A percentile compares a stretch with the other conserved stretches of the same genome.
Evolutionary conservation across 495 filamentous ascomycete genomes (phyloP).

Genomic region (Tuber brumale): DNA sequence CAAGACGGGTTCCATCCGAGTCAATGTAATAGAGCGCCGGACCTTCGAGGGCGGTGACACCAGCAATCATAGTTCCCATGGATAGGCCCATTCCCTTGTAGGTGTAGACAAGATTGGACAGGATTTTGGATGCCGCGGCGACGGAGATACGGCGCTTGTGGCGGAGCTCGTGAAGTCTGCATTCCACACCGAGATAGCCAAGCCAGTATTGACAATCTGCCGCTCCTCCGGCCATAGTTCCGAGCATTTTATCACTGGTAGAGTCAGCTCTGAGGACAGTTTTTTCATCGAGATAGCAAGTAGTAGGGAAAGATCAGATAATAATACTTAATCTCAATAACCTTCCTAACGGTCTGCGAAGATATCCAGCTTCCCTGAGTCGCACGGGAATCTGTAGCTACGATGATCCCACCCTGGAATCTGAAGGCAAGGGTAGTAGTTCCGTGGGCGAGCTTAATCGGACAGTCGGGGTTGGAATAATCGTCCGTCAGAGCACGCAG

Average conservation of each 20-base stretch:
- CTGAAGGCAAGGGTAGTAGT: slow-evolving; percentile 97
- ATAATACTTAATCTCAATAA: slow-evolving; percentile 82
- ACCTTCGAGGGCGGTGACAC: slow-evolving; percentile 91
- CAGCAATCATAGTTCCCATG: slow-evolving; percentile 99
- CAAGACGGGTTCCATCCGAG: slow-evolving; percentile 85
- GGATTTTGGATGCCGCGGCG: slow-evolving; percentile 94
- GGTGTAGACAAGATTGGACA: slow-evolving; percentile 92
- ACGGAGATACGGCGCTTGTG: slow-evolving; percentile 98
- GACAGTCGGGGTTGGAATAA: slow-evolving; percentile 88
- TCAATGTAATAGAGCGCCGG: slow-evolving; percentile 99
- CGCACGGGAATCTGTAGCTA: slow-evolving; percentile 92
- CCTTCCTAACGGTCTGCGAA: slow-evolving; percentile 98
- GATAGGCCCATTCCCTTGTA: slow-evolving; percentile 97
- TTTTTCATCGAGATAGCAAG: neutral
- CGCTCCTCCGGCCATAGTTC: slow-evolving; percentile 97
- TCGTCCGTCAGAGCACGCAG: slow-evolving; percentile 96
- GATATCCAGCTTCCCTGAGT: slow-evolving; percentile 98
- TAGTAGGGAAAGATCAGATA: neutral
- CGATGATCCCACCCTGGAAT: slow-evolving; percentile 96
- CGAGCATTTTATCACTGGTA: slow-evolving; percentile 58
- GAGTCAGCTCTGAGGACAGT: slow-evolving; percentile 1
- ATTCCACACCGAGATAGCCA: slow-evolving; percentile 96
- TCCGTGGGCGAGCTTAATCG: slow-evolving; percentile 98
- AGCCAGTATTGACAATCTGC: slow-evolving; percentile 99
- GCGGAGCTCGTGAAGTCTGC: slow-evolving; percentile 95